Percentiles rank a stretch among this genome's conserved stretches.
Evolutionary conservation across 768 basidiomycete species (phyloP).

Genomic region (Amanita jacksonii): DNA sequence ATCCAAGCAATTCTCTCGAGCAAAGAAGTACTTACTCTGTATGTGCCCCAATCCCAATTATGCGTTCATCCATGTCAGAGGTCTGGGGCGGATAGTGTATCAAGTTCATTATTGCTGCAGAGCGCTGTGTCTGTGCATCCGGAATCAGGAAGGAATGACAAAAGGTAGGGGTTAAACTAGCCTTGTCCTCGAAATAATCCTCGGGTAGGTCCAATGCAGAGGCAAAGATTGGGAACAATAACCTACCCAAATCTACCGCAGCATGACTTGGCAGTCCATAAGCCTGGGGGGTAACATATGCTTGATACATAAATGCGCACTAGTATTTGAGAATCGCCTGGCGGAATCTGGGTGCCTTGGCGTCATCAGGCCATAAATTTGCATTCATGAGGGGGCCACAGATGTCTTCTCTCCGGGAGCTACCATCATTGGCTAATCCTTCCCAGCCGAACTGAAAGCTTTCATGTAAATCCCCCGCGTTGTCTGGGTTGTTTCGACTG

Average conservation of each 20-base stretch:
- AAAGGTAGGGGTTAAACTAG: conserved; percentile 14
- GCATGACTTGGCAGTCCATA: conserved; percentile 23
- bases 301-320: conserved; percentile 27
- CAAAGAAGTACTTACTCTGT: conserved; percentile 42
- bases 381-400: conserved; percentile 52
- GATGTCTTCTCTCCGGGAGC: conserved; percentile 18
- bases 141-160: background rate
- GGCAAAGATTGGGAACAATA: conserved; percentile 79
- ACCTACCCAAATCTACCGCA: conserved; percentile 39
- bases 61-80: conserved; percentile 46
- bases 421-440: conserved; percentile 21
- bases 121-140: conserved; percentile 54
- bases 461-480: conserved; percentile 83
- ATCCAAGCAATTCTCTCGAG: background rate
- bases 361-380: conserved; percentile 70
- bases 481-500: conserved; percentile 66
- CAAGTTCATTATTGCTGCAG: conserved; percentile 76
- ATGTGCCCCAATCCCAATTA: conserved; percentile 77
- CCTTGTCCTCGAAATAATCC: conserved; percentile 81
- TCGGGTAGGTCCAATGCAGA: conserved; percentile 67
- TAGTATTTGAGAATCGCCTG: conserved; percentile 54
- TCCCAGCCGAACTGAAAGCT: conserved; percentile 85
- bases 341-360: conserved; percentile 49
- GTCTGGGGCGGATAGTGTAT: conserved; percentile 73
- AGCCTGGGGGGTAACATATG: background rate